Evolutionary conservation across 139 green algal genomes (phyloP), one percentile per base, ranked within the genome.

Genomic region (Parachlorella kessleri): DNA sequence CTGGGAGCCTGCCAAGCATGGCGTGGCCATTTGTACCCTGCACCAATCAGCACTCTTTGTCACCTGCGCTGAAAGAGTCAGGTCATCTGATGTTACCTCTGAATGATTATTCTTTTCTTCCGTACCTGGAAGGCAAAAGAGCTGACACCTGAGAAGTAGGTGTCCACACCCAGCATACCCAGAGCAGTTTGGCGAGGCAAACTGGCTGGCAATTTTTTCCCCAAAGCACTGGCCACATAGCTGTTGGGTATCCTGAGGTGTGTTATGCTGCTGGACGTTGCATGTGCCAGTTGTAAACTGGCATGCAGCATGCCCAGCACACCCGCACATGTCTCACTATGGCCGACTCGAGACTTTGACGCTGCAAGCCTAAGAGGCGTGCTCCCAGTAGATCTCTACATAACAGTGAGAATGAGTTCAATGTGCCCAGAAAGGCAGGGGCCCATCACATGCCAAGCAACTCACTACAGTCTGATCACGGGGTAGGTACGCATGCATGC

Each of bases 21-120:
- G 80, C 70, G 30, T 91, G 84, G 0, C 81, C 80, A 64, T 94
- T 92, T 36, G 86, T 92, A 24, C 86, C 88, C 81, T 96, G 91
- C 67, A 81, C 10, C 48, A 59, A 59, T 28, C 10, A 10, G 18
- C 18, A 59, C n/a, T n/a, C n/a, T n/a, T n/a, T n/a, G n/a, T n/a
- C n/a, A n/a, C n/a, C n/a, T n/a, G n/a, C n/a, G n/a, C n/a, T n/a
- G n/a, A n/a, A n/a, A n/a, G n/a, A n/a, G n/a, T n/a, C 79, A 76
- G 73, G 83, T 92, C 3, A 94, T 75, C 21, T 86, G 88, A 26
- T n/a, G n/a, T n/a, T 36, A n/a, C n/a, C n/a, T n/a, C n/a, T n/a
- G 35, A 41, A n/a, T n/a, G n/a, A n/a, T n/a, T n/a, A n/a, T n/a
- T n/a, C n/a, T n/a, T n/a, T n/a, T n/a, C n/a, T n/a, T n/a, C n/a